Evolutionary conservation across 768 basidiomycete species (phyloP), one percentile per base, ranked within the genome.

Genomic region (Kockovaella imperatae): DNA sequence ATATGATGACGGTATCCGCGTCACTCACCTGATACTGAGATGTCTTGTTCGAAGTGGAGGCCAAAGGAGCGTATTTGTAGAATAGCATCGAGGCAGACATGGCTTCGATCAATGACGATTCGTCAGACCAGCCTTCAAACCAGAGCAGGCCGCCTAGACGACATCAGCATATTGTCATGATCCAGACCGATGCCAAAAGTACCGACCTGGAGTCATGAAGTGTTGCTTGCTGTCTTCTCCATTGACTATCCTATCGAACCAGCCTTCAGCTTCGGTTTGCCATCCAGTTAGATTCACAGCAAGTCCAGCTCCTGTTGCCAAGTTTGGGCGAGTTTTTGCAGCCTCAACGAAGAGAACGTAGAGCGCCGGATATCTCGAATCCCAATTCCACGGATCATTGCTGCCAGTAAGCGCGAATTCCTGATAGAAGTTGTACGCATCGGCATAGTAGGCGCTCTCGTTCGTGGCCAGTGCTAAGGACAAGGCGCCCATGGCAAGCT

Each of bases 51-150:
- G 74, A 61, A 5, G 75, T 80, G 1, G 84, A 80, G 0, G 86
- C 82, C 45, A 88, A 72, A 14, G 81, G 80, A 3, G 83, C 82
- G 68, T 86, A 93, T 62, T 83, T 78, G 30, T 77, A 76, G 58
- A 90, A 69, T 35, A 91, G 73, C 85, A 88, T 86, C 2, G 90
- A 87, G 4, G 81, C 78, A 52, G 90, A 91, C 55, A 91, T 74
- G 1, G 90, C 83, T 21, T 88, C 87, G 62, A 91, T 91, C 30
- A 91, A 75, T 13, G 63, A 67, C 6, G 83, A 85, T 5, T 75
- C 73, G 56, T 87, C 79, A 1, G 88, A 91, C 68, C 88, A 86
- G 14, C 84, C 86, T n/a, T 79, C 71, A 52, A 84, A 93, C 62
- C 77, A 89, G 36, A 90, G 70, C 32, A 93, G 73, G 2, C 90